A percentile compares a stretch with the other conserved stretches of the same genome.
These are phyloP conservation scores for Colletotrichum euphorbiae DNA, from an alignment of 2,329 filamentous ascomycete species.

Conservation along the genomic window DNA sequence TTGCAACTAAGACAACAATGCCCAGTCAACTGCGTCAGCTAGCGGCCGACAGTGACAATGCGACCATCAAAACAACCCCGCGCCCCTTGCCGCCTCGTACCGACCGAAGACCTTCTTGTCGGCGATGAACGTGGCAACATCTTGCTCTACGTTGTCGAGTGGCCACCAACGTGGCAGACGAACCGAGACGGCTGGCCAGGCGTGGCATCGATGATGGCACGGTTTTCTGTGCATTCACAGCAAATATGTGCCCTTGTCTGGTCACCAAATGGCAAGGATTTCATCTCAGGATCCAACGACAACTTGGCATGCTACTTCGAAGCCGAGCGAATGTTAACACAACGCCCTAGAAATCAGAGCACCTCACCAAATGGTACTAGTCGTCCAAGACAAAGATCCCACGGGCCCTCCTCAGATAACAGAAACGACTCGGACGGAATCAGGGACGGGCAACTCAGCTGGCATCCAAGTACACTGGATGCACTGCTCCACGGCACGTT, in stretches of 20 bases:
- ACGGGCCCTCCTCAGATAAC: not conserved
- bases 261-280: constrained; percentile 79
- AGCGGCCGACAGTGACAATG: constrained; percentile 73
- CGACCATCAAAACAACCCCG: constrained; percentile 64
- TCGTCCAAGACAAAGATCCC: not conserved
- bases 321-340: constrained; percentile 65
- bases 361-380: constrained; percentile 3
- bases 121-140: constrained; percentile 86
- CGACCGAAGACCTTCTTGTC: constrained; percentile 86
- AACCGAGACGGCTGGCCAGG: constrained; percentile 78
- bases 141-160: constrained; percentile 92
- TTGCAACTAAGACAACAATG: constrained; percentile 80
- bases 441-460: not conserved
- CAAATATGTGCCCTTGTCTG: constrained; percentile 95
- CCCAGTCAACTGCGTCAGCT: constrained; percentile 83
- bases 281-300: constrained; percentile 93
- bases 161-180: constrained; percentile 76
- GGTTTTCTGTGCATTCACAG: constrained; percentile 83
- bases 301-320: constrained; percentile 89
- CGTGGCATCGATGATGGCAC: constrained; percentile 79
- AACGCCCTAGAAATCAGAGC: constrained; percentile 25
- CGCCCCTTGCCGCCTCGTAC: constrained; percentile 62
- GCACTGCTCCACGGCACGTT: not conserved
- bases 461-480: not conserved
- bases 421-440: not conserved